Evolutionary conservation across 2,329 filamentous ascomycete species (phyloP).

Genomic region (Ceratocystis colombiana): DNA sequence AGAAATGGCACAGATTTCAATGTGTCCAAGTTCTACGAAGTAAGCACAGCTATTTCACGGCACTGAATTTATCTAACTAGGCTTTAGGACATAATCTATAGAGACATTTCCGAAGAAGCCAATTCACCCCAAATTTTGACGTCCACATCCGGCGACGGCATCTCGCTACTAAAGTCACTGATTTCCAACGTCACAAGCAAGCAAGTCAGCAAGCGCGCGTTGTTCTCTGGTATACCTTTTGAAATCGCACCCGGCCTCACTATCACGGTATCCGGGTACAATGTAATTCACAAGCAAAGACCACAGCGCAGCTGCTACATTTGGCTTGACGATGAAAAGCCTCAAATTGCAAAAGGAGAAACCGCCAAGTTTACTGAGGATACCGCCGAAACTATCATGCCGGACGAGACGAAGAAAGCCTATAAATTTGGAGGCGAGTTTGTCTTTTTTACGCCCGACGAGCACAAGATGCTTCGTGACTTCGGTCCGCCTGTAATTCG

Average conservation of each 20-base stretch:
- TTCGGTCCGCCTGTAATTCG: conserved; percentile 77
- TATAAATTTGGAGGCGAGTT: conserved; percentile 94
- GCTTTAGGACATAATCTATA: conserved; percentile 77
- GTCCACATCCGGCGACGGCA: conserved; percentile 60
- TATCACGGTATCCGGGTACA: conserved; percentile 90
- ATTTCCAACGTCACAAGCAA: conserved; percentile 85
- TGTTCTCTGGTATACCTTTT: conserved; percentile 79
- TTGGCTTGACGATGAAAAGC: conserved; percentile 74
- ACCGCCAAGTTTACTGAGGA: conserved; percentile 70
- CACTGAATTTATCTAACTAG: background rate
- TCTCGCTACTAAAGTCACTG: conserved; percentile 68
- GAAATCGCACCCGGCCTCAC: conserved; percentile 75
- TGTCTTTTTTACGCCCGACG: conserved; percentile 74
- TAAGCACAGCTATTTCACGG: conserved; percentile 35
- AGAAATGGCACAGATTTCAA: conserved; percentile 59
- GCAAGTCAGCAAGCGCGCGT: conserved; percentile 69
- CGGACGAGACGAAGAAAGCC: conserved; percentile 73
- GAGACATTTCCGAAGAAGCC: conserved; percentile 60
- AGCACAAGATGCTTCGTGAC: conserved; percentile 64
- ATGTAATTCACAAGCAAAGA: conserved; percentile 73
- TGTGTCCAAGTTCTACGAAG: conserved; percentile 80
- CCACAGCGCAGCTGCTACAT: conserved; percentile 77
- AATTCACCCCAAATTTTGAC: conserved; percentile 44
- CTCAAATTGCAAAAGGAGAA: conserved; percentile 66
- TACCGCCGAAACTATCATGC: conserved; percentile 65